Conservation (phyloP, 345 rosid species). For the Citrus maxima region DNA sequence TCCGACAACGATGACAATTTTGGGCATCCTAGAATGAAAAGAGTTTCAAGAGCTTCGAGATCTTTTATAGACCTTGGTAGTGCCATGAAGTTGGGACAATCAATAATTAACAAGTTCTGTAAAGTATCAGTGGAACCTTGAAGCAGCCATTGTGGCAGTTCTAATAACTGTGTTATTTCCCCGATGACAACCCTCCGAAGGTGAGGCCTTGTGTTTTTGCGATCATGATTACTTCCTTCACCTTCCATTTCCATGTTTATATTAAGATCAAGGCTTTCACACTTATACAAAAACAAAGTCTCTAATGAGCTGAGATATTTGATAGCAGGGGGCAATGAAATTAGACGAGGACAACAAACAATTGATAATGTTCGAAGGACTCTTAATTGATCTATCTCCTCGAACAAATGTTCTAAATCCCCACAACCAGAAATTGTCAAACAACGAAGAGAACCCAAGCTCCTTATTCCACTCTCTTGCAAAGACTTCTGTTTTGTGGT, state of each 20-base stretch:
- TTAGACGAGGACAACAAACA: constrained; percentile 1
- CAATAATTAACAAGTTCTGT: background rate
- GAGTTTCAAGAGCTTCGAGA: constrained; percentile 4
- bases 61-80: constrained; percentile 16
- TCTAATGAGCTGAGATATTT: constrained; percentile 13
- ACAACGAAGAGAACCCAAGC: background rate
- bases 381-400: constrained; percentile 8
- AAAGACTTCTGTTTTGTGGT: background rate
- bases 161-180: constrained; percentile 10
- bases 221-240: background rate
- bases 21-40: constrained; percentile 11
- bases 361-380: constrained; percentile 14
- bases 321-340: constrained; percentile 15
- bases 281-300: background rate
- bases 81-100: constrained; percentile 16
- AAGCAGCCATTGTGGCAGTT: constrained; percentile 29
- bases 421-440: fast-evolving
- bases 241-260: background rate
- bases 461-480: background rate
- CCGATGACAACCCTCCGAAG: constrained; percentile 8
- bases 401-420: constrained; percentile 6
- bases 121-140: constrained; percentile 7
- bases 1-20: constrained; percentile 8
- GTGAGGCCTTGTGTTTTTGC: background rate
- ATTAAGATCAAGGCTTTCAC: constrained; percentile 14